Evolutionary conservation across 345 rosid species (phyloP).

Genomic region (Boechera stricta): DNA sequence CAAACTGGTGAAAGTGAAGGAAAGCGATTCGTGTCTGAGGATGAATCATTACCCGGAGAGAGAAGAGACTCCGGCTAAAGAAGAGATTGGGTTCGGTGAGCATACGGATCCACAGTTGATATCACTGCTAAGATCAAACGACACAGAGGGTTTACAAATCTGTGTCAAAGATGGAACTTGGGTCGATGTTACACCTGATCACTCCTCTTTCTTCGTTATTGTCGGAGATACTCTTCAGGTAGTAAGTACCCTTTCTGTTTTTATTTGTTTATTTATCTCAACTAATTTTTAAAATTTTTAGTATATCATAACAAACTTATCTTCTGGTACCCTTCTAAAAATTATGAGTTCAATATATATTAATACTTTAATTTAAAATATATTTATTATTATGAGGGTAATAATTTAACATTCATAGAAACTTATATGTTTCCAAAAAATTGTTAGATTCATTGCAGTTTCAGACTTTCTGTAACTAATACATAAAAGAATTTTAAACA

Average conservation of each 20-base stretch:
- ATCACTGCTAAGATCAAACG: constrained; percentile 80
- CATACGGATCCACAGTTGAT: constrained; percentile 94
- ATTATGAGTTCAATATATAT: neutral
- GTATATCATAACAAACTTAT: neutral
- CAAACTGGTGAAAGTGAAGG: constrained; percentile 59
- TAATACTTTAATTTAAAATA: too few species aligned
- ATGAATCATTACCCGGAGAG: constrained; percentile 80
- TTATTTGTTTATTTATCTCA: neutral
- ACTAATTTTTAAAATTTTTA: neutral
- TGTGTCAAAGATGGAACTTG: constrained; percentile 66
- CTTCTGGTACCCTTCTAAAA: neutral
- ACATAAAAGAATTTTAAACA: too few species aligned
- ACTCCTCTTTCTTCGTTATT: constrained; percentile 72
- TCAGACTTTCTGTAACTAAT: too few species aligned
- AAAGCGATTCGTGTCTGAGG: constrained; percentile 81
- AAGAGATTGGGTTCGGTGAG: constrained; percentile 73
- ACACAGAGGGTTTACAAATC: constrained; percentile 78
- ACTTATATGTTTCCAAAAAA: too few species aligned
- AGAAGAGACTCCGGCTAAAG: constrained; percentile 35
- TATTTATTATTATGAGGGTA: too few species aligned
- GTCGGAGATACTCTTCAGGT: constrained; percentile 90
- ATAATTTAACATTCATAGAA: too few species aligned
- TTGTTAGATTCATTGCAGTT: too few species aligned
- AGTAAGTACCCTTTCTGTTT: constrained; percentile 28
- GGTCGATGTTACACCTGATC: constrained; percentile 84